Conservation (phyloP, 495 filamentous ascomycete species). For the Penicillium chermesinum region DNA sequence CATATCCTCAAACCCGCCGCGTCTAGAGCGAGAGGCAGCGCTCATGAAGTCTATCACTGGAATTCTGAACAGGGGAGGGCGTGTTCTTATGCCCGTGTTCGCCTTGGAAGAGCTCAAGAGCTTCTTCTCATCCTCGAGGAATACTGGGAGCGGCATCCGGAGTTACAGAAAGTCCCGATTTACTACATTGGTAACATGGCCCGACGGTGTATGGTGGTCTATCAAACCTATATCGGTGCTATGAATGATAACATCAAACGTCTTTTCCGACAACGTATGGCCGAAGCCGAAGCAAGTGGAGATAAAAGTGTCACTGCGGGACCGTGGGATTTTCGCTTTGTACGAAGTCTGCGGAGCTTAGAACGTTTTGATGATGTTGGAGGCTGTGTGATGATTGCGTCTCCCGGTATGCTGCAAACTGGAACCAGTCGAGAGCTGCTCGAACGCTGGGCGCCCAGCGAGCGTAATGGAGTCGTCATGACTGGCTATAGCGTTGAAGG, state of each 20-base stretch:
- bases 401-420: constrained; percentile 95
- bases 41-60: constrained; percentile 92
- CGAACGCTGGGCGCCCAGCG: constrained; percentile 91
- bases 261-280: constrained; percentile 78
- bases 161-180: constrained; percentile 85
- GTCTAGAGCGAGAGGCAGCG: constrained; percentile 81
- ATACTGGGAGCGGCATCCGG: constrained; percentile 84
- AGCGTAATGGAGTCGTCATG: constrained; percentile 93
- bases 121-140: constrained; percentile 92
- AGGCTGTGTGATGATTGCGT: constrained; percentile 93
- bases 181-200: constrained; percentile 95
- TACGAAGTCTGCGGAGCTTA: constrained; percentile 82
- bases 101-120: constrained; percentile 93
- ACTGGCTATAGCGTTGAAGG: constrained; percentile 98
- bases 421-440: constrained; percentile 88
- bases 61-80: constrained; percentile 83
- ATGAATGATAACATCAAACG: constrained; percentile 99
- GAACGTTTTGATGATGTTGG: constrained; percentile 96
- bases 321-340: constrained; percentile 93
- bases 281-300: constrained; percentile 72
- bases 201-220: constrained; percentile 95
- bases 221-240: constrained; percentile 92
- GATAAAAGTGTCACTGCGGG: constrained; percentile 69
- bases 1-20: constrained; percentile 82
- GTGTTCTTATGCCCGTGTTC: constrained; percentile 92